These are phyloP conservation scores for Phalaenopsis equestris DNA, from an alignment of 106 monocot species.

Conservation along the genomic window DNA sequence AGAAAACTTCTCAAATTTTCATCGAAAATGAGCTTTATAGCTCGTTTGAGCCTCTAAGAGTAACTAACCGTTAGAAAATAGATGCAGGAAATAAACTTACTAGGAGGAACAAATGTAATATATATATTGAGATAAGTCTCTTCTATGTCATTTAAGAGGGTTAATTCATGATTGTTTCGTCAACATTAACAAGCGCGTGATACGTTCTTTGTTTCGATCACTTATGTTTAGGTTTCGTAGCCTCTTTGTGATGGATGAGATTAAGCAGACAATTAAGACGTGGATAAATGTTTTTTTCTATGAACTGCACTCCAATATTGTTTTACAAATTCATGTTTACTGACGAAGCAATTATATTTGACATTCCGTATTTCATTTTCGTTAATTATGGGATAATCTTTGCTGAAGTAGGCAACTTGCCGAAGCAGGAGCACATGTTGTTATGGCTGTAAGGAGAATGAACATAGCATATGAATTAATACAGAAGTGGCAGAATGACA, in stretches of 20 bases:
- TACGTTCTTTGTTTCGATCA: no score
- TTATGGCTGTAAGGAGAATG: conserved; percentile 89
- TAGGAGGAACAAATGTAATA: no score
- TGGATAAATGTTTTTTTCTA: background rate
- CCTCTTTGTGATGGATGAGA: no score
- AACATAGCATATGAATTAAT: conserved; percentile 77
- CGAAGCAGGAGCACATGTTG: conserved; percentile 72
- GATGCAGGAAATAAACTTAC: no score
- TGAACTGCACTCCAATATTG: background rate
- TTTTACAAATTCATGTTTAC: background rate
- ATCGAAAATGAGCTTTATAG: background rate
- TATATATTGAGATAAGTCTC: no score
- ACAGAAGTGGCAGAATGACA: conserved; percentile 71
- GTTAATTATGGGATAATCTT: background rate
- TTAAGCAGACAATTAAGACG: no score
- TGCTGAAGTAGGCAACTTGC: conserved; percentile 70
- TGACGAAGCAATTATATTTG: background rate
- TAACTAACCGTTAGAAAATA: background rate
- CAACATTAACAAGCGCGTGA: no score
- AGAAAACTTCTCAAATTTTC: background rate
- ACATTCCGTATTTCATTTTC: background rate
- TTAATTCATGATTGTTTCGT: no score
- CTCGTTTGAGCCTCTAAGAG: background rate
- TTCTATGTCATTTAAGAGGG: no score
- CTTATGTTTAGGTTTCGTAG: no score